Evolutionary conservation across 192 early-diverging fungal species (phyloP), one percentile per base, ranked within the genome.

Genomic region (Cladochytrium replicatum): DNA sequence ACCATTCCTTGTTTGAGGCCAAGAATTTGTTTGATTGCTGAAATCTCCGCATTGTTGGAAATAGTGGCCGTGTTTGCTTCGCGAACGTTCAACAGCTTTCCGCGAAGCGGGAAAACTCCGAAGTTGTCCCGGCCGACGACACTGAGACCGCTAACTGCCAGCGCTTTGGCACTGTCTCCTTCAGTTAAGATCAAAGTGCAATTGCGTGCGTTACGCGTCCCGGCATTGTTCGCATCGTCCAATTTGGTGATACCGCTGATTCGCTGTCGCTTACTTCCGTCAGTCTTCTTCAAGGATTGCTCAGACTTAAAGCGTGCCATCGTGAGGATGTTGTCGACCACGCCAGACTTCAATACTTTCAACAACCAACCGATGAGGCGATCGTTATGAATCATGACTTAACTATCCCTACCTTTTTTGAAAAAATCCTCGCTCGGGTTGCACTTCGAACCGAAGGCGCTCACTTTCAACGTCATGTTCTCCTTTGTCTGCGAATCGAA

Each of bases 401-500:
- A 15, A 3, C 8, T 24, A 8, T 5, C 28, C 32, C 39, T 57
- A 82, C 82, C 67, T 49, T 78, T 80, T 57, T 82, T 86, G 63
- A 85, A 74, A 59, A 96, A 93, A 41, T 86, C 77, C 6, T 93
- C 86, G 9, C 64, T 61, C 6, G 86, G 46, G 32, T 61, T 60
- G 60, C 84, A 91, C 39, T 74, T 89, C 29, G 86, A 88, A 6
- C 87, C 88, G 63, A 99, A 97, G 2, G 75, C 57, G 0, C 77
- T 71, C 19, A 52, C 29, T 30, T 80, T 72, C 42, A 93, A 63
- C 11, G 91, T 99, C 81, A 99, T 74, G 47, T 71, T 91, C 55
- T 95, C 93, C 61, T 99, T 96, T 21, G 91, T 99, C 66, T 99
- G 95, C 26, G 90, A 93, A 64, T 96, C 89, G 63, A 99, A 99